Conservation (phyloP, 2,329 filamentous ascomycete genomes). For the Blastomyces parvus region DNA sequence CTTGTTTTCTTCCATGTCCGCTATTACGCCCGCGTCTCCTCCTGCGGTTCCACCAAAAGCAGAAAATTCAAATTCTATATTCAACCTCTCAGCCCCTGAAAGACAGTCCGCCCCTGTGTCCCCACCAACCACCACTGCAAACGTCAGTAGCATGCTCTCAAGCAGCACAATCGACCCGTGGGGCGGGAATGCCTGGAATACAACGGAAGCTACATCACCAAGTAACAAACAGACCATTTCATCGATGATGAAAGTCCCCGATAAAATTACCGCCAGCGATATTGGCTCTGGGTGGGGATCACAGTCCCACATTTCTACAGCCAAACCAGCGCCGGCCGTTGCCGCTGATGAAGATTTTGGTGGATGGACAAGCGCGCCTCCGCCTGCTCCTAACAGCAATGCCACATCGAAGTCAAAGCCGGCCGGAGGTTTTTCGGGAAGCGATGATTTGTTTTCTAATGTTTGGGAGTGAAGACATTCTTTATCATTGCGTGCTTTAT, state of each 20-base stretch:
- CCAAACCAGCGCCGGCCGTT: slow-evolving; percentile 52
- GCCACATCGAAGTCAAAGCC: slow-evolving; percentile 26
- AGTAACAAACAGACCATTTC: slow-evolving; percentile 33
- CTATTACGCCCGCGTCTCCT: slow-evolving; percentile 36
- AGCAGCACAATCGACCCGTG: slow-evolving; percentile 58
- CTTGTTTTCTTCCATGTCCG: slow-evolving; percentile 47
- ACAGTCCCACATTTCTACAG: slow-evolving; percentile 29
- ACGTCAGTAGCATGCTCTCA: slow-evolving; percentile 34
- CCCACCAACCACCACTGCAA: slow-evolving; percentile 32
- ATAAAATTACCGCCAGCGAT: slow-evolving; percentile 47
- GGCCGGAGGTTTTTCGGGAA: slow-evolving; percentile 48
- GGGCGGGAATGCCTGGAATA: slow-evolving; percentile 78
- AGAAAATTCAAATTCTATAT: slow-evolving; percentile 54
- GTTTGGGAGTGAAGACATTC: slow-evolving; percentile 64
- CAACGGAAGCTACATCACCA: slow-evolving; percentile 47
- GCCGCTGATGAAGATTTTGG: slow-evolving; percentile 91
- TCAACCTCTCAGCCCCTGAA: slow-evolving; percentile 60
- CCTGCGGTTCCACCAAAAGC: slow-evolving; percentile 31
- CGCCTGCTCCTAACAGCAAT: slow-evolving; percentile 43
- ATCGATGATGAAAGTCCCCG: slow-evolving; percentile 33
- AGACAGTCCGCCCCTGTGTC: slow-evolving; percentile 22
- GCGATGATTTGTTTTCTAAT: slow-evolving; percentile 87
- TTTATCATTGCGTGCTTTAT: background rate
- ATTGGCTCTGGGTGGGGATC: slow-evolving; percentile 58
- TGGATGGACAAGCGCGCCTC: slow-evolving; percentile 70